Evolutionary conservation across 495 filamentous ascomycete species (phyloP), one percentile per base, ranked within the genome.

Genomic region (Hypoxylon rickii): DNA sequence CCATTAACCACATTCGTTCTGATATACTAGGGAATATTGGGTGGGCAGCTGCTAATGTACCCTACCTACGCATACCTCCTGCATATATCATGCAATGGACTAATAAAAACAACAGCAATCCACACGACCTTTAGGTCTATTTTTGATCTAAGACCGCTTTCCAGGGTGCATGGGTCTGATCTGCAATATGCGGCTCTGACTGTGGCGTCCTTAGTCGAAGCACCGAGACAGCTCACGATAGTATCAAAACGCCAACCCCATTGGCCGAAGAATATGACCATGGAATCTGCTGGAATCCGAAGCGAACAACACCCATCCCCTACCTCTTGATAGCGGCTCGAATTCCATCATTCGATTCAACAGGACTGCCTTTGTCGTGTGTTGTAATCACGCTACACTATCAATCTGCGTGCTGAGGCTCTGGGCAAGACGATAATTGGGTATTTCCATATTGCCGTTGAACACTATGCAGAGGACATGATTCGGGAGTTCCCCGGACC

Each of bases 331-430:
- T n/a, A n/a, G n/a, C n/a, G n/a, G n/a, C n/a, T n/a, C n/a, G n/a
- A n/a, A n/a, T n/a, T n/a, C n/a, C n/a, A n/a, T n/a, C n/a, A n/a
- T n/a, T n/a, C n/a, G n/a, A n/a, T n/a, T n/a, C n/a, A n/a, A n/a
- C n/a, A 29, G 10, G 10, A 29, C 4, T 4, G 24, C 10, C 18
- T 8, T 15, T 19, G 11, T 15, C 15, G n/a, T 12, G 2, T 17
- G 15, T 11, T 38, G 1, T 48, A 36, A 19, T 34, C 16, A 52
- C 26, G 7, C 24, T 11, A 19, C 17, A 5, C n/a, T 18, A 16
- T 33, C 26, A 7, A 45, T 32, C 22, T 20, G 16, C 20, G 6
- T 21, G 16, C 17, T 44, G 51, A 54, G 42, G 51, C 51, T 45
- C 43, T 43, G 2, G 29, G 36, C 21, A 37, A 31, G 32, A 5